phyloP scores from a whole-genome alignment of 768 basidiomycete species.

The Macrolepiota albuminosa region DNA sequence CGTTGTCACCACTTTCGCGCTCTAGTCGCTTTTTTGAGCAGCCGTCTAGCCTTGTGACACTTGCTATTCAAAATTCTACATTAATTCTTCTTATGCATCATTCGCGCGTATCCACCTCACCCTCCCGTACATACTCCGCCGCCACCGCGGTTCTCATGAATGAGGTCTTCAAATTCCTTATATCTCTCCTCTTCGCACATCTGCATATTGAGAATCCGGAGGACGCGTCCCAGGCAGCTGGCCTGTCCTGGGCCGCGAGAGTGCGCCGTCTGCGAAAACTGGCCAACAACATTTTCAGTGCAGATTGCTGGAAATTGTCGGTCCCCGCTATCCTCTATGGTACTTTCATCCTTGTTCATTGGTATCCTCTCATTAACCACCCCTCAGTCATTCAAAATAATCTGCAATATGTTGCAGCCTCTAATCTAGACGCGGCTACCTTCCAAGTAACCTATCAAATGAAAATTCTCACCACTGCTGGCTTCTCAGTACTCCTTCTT shows the following conservation, averaged over 20 bases:
- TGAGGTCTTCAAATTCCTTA: constrained; percentile 88
- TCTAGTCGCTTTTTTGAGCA: background rate
- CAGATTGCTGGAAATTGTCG: constrained; percentile 95
- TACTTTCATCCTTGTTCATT: constrained; percentile 20
- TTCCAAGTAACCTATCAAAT: constrained; percentile 98
- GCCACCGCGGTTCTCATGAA: constrained; percentile 91
- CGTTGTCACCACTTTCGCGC: constrained; percentile 23
- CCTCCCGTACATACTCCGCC: constrained; percentile 82
- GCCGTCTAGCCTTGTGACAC: constrained; percentile 57
- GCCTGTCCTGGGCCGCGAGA: constrained; percentile 4
- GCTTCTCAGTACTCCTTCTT: constrained; percentile 79
- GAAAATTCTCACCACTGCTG: constrained; percentile 94
- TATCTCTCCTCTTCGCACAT: constrained; percentile 86
- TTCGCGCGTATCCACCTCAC: constrained; percentile 78
- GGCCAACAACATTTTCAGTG: constrained; percentile 70
- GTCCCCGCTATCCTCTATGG: constrained; percentile 95
- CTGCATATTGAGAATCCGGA: constrained; percentile 42
- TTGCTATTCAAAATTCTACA: constrained; percentile 89
- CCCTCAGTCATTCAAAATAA: constrained; percentile 83
- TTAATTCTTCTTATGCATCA: constrained; percentile 96
- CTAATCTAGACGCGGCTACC: constrained; percentile 91
- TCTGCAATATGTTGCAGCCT: constrained; percentile 91
- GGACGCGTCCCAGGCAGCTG: constrained; percentile 25
- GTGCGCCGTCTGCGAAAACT: constrained; percentile 44
- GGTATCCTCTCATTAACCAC: background rate